Evolutionary conservation across 1,284 basidiomycete species (phyloP).

Genomic region (Agaricales sp.): DNA sequence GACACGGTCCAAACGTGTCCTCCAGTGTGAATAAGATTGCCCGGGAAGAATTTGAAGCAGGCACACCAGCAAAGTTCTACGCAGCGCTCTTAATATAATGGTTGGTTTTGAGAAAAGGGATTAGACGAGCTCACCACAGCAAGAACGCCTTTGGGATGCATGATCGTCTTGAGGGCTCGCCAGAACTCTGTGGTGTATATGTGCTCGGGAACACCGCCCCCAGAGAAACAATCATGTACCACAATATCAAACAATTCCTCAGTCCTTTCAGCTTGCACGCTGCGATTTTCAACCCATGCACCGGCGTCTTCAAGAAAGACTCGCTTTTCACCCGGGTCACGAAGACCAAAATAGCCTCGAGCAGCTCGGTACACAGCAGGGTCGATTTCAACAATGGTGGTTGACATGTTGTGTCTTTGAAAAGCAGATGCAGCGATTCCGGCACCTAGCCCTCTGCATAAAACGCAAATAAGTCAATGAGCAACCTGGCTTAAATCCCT

Average conservation of each 20-base stretch:
- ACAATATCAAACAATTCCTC: slow-evolving; percentile 55
- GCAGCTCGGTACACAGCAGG: slow-evolving; percentile 82
- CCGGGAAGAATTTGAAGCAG: slow-evolving; percentile 51
- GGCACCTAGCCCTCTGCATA: slow-evolving; percentile 68
- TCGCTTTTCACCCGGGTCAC: slow-evolving; percentile 41
- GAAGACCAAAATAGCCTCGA: slow-evolving; percentile 64
- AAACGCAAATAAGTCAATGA: slow-evolving; percentile 5
- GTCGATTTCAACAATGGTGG: slow-evolving; percentile 80
- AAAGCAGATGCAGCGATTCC: slow-evolving; percentile 75
- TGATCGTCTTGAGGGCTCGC: slow-evolving; percentile 50
- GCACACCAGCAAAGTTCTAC: slow-evolving; percentile 66
- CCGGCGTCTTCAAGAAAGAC: slow-evolving; percentile 73
- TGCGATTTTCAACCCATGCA: slow-evolving; percentile 41
- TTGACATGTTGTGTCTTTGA: slow-evolving; percentile 51
- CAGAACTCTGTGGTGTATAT: slow-evolving; percentile 81
- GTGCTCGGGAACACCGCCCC: slow-evolving; percentile 75
- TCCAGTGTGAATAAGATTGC: slow-evolving; percentile 63
- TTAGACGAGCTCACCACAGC: slow-evolving; percentile 54
- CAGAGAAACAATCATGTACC: slow-evolving; percentile 88
- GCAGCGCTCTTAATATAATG: neutral
- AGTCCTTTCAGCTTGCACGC: slow-evolving; percentile 19
- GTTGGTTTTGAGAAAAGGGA: slow-evolving; percentile 9
- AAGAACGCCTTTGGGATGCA: slow-evolving; percentile 67
- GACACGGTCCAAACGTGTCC: slow-evolving; percentile 62
- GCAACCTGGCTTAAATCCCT: neutral